These are phyloP conservation scores for Penium margaritaceum DNA, from an alignment of 139 green algal genomes.

Conservation along the genomic window DNA sequence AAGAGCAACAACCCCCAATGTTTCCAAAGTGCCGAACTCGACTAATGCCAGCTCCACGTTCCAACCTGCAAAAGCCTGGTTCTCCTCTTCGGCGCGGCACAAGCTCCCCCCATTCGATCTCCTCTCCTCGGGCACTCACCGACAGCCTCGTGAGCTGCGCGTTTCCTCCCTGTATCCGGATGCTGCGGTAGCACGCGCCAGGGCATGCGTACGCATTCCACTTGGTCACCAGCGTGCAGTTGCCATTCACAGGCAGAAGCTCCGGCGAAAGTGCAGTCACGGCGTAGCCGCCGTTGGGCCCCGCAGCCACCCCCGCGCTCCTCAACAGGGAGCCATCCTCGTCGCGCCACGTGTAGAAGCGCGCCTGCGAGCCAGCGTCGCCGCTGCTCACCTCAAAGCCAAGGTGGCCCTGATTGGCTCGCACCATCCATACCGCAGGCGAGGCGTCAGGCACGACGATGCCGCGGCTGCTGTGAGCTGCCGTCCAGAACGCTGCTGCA, in stretches of 20 bases:
- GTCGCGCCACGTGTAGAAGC: neutral
- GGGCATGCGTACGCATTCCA: too few relatives aligned
- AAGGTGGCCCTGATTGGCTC: neutral
- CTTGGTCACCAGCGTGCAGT: constrained; percentile 5
- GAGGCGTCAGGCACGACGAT: neutral
- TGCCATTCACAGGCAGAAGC: neutral
- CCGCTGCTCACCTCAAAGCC: neutral
- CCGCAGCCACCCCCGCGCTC: constrained; percentile 5
- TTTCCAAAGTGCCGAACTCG: too few relatives aligned
- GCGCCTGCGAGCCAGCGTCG: neutral
- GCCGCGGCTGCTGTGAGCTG: neutral
- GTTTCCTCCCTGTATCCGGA: too few relatives aligned
- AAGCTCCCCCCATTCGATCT: too few relatives aligned
- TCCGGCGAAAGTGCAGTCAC: too few relatives aligned
- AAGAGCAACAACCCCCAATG: too few relatives aligned
- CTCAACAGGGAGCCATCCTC: constrained; percentile 13
- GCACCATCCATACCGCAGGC: neutral
- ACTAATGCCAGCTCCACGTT: too few relatives aligned
- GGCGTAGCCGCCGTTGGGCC: constrained; percentile 7
- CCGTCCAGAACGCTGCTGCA: neutral
- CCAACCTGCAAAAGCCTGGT: too few relatives aligned
- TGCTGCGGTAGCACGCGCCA: too few relatives aligned
- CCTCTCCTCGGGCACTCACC: too few relatives aligned
- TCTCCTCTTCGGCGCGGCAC: too few relatives aligned
- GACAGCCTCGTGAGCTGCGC: too few relatives aligned